Base-by-base conservation (phyloP, 768 basidiomycete genomes). In the Paxillus involutus region DNA sequence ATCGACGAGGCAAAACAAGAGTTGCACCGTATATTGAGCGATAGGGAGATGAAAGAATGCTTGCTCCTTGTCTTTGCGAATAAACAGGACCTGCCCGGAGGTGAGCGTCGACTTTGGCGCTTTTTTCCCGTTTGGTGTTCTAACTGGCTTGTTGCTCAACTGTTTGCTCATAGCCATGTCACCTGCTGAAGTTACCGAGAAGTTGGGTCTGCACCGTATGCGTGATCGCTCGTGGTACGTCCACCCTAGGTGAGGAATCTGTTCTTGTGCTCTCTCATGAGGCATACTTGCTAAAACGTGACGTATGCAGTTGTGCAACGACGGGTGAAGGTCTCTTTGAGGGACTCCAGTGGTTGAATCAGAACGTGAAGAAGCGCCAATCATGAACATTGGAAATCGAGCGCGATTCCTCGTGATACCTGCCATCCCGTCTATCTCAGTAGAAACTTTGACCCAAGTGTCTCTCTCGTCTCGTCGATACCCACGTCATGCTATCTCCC, bases 191-290 rank as follows among this genome's bases (percentile, higher is more conserved):
- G 95, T 98, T 39, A 98, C 96, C 11, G 96, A 98, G 74, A 97
- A 96, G 72, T 75, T 98, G 41, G 95, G 95, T 37, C 77, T 98
- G 59, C 91, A 97, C 71, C 81, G 89, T 62, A 98, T 98, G 96
- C 87, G 92, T 56, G 95, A 98, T 66, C 81, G 96, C 56, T 94
- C 90, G 71, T 98, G 96, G 96, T 98, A 98, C 81, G 95, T 98
- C 49, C 96, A 98, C 76, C 96, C 96, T 47, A 97, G 94, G 90
- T 96, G 72, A 63, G 83, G 72, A 40, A 14, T 49, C 21, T 32
- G 3, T 19, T 11, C 17, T 42, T 40, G 44, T 41, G 30, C 51
- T 41, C 42, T 6, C 1, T 16, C 29, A 42, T 50, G n/a, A 6
- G 7, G 24, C n/a, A 5, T 14, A 14, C 12, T 37, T 54, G 40